phyloP scores from a whole-genome alignment of 192 early-diverging fungal species.

The Coemansia sp. region DNA sequence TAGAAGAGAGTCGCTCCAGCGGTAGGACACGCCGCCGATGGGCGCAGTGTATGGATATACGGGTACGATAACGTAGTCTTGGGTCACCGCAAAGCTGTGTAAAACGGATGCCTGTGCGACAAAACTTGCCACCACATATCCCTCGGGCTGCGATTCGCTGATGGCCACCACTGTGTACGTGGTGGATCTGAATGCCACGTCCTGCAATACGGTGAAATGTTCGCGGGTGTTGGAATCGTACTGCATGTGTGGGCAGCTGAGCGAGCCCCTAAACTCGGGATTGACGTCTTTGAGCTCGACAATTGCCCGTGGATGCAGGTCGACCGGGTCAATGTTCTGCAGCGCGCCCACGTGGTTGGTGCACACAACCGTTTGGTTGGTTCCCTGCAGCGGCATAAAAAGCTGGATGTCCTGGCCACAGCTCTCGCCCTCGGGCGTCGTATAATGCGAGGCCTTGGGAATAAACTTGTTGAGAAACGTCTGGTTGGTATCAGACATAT shows the following conservation, averaged over 20 bases:
- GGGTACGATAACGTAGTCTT: conserved; percentile 70
- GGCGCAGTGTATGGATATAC: conserved; percentile 64
- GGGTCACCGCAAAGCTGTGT: conserved; percentile 76
- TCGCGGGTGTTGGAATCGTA: conserved; percentile 70
- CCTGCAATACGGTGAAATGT: conserved; percentile 73
- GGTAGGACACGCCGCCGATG: conserved; percentile 64
- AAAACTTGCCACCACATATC: conserved; percentile 63
- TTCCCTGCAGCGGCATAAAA: conserved; percentile 61
- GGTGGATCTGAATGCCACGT: conserved; percentile 67
- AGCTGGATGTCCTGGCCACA: conserved; percentile 64
- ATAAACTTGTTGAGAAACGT: conserved; percentile 66
- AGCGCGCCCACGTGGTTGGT: conserved; percentile 70
- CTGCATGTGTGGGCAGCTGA: conserved; percentile 68
- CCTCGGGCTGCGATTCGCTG: conserved; percentile 62
- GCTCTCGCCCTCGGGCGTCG: conserved; percentile 65
- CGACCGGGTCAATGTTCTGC: conserved; percentile 67
- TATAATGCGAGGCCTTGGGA: conserved; percentile 56
- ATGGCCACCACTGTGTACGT: conserved; percentile 68
- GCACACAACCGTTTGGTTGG: conserved; percentile 64
- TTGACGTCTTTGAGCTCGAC: conserved; percentile 66
- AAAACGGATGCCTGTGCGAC: conserved; percentile 66
- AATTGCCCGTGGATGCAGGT: conserved; percentile 62
- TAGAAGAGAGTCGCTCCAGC: conserved; percentile 71
- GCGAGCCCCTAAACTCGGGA: conserved; percentile 61
- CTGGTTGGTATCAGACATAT: conserved; percentile 68